These are phyloP conservation scores for Tritrichomonas foetus DNA, from an alignment of 208 protist species.

Conservation along the genomic window DNA sequence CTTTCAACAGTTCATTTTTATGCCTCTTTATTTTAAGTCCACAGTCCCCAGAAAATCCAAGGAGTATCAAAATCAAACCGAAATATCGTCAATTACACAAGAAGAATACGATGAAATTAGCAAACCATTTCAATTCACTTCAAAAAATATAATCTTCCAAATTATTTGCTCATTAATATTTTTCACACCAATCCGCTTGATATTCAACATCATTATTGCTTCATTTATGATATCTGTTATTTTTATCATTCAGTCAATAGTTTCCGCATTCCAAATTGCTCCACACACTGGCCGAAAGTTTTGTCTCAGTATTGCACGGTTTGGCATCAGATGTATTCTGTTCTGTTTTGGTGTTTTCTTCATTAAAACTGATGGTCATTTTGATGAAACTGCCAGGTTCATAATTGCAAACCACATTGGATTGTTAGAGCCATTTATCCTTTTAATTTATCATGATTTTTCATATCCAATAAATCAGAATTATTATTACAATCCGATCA, in stretches of 20 bases:
- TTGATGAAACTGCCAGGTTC: neutral
- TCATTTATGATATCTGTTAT: neutral
- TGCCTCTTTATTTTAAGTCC: neutral
- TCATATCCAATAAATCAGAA: neutral
- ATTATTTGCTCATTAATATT: conserved; percentile 7
- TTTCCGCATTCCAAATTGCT: neutral
- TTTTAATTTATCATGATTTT: neutral
- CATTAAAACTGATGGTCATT: conserved; percentile 26
- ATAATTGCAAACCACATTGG: neutral
- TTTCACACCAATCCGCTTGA: neutral
- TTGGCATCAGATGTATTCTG: neutral
- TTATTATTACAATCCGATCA: neutral
- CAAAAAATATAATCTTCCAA: neutral
- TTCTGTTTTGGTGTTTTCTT: neutral
- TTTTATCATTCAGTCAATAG: neutral
- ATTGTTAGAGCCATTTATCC: neutral
- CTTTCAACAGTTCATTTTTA: too few species aligned
- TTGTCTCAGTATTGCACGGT: neutral
- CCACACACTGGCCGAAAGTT: neutral
- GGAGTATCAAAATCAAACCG: conserved; percentile 36
- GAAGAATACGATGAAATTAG: neutral
- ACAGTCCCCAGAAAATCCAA: neutral
- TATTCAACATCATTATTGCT: neutral
- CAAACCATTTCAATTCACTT: neutral
- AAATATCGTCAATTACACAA: neutral